phyloP scores from a whole-genome alignment of 129 eudicot species.

The Artemisia annua region DNA sequence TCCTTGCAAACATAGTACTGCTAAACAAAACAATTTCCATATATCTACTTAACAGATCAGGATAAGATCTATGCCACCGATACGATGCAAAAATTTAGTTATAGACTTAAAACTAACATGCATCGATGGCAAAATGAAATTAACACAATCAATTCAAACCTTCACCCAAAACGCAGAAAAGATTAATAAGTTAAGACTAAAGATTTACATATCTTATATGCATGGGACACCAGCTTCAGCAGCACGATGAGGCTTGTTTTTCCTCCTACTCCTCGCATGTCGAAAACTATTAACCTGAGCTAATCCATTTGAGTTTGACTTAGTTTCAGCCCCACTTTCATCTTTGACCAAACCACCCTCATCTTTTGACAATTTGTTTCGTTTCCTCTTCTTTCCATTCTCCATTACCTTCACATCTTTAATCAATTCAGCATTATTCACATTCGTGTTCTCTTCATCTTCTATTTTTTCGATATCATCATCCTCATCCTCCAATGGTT shows the following conservation, averaged over 20 bases:
- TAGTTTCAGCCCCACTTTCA: conserved; percentile 41
- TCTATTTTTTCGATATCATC: conserved; percentile 45
- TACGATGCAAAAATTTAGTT: conserved; percentile 23
- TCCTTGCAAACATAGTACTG: not conserved
- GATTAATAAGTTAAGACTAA: conserved; percentile 20
- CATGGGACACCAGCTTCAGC: conserved; percentile 80
- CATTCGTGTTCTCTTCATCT: conserved; percentile 44
- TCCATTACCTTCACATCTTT: conserved; percentile 29
- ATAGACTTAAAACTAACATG: conserved; percentile 15
- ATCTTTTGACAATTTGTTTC: conserved; percentile 43
- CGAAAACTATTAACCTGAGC: conserved; percentile 56
- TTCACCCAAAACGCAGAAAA: conserved; percentile 21
- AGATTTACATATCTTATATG: conserved; percentile 37
- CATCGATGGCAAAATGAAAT: conserved; percentile 10
- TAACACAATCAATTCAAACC: not conserved
- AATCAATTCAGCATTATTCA: conserved; percentile 19
- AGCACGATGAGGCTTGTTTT: conserved; percentile 73
- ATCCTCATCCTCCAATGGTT: conserved; percentile 51
- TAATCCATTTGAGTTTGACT: conserved; percentile 34
- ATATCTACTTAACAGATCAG: not conserved
- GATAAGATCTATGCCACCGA: conserved; percentile 21
- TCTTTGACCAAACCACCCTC: conserved; percentile 40
- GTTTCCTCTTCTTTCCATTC: conserved; percentile 56
- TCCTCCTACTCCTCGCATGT: conserved; percentile 63
- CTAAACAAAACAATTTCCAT: not conserved